Evolutionary conservation across 345 rosid species (phyloP).

Genomic region (Luvunga scandens): DNA sequence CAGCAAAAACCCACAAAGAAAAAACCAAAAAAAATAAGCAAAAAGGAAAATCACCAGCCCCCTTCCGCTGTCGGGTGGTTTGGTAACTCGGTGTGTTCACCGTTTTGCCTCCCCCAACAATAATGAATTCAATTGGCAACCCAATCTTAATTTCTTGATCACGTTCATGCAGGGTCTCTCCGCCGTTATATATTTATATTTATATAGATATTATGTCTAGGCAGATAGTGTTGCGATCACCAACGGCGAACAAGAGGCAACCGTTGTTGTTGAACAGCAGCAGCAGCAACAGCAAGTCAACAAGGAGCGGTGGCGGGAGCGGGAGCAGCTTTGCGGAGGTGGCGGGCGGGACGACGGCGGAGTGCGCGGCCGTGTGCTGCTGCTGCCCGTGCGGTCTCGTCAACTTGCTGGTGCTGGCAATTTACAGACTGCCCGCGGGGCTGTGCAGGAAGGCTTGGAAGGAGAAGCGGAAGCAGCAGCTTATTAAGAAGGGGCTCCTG

Average conservation of each 20-base stretch:
- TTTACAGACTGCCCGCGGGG: conserved; percentile 57
- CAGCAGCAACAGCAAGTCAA: too few relatives aligned
- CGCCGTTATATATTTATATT: too few relatives aligned
- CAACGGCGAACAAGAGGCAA: neutral
- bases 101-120: neutral
- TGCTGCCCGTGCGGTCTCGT: conserved; percentile 65
- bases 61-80: neutral
- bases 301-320: conserved; percentile 10
- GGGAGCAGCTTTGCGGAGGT: conserved; percentile 46
- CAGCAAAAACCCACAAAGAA: neutral
- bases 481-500: conserved; percentile 31
- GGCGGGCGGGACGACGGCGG: conserved; percentile 56
- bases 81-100: too few relatives aligned
- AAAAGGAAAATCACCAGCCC: neutral
- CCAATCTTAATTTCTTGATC: too few relatives aligned
- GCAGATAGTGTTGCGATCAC: neutral
- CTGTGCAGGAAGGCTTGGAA: conserved; percentile 47
- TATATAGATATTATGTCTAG: conserved; percentile 9
- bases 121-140: neutral
- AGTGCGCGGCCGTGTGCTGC: conserved; percentile 72
- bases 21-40: too few relatives aligned
- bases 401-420: conserved; percentile 48
- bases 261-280: neutral
- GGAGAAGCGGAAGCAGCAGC: conserved; percentile 32
- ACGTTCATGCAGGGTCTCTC: too few relatives aligned